Evolutionary conservation across 2,329 filamentous ascomycete species (phyloP).

Genomic region (Paracamarosporium sp.): DNA sequence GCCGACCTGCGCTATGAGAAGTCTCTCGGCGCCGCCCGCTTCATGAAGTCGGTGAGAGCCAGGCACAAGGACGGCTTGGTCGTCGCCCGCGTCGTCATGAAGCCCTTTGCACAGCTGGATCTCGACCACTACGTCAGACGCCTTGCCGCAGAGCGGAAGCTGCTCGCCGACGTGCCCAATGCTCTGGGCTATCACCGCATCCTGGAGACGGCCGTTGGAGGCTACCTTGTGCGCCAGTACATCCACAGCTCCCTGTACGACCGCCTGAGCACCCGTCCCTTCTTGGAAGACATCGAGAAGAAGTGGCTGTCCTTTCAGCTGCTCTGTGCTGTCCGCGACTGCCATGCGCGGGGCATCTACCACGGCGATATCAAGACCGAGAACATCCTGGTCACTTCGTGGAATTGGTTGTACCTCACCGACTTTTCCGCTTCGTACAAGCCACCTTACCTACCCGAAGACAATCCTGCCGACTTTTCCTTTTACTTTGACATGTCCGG

Average conservation of each 20-base stretch:
- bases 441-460: constrained; percentile 88
- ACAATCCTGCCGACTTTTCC: constrained; percentile 96
- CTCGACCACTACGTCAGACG: constrained; percentile 79
- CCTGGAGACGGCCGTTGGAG: constrained; percentile 88
- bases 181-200: constrained; percentile 88
- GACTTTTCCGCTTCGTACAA: constrained; percentile 98
- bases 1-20: constrained; percentile 91
- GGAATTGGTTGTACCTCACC: constrained; percentile 99
- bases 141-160: constrained; percentile 77
- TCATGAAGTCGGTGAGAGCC: constrained; percentile 96
- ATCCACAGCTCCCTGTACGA: constrained; percentile 98
- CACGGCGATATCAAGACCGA: constrained; percentile 99
- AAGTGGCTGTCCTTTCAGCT: constrained; percentile 98
- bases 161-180: constrained; percentile 85
- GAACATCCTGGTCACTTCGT: constrained; percentile 95
- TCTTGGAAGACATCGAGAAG: constrained; percentile 97
- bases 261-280: constrained; percentile 90
- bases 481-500: constrained; percentile 97
- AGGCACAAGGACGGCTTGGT: constrained; percentile 89
- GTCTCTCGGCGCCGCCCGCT: constrained; percentile 87
- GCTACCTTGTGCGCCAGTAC: constrained; percentile 92
- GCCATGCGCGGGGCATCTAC: constrained; percentile 85
- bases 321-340: constrained; percentile 89
- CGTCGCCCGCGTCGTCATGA: constrained; percentile 92
- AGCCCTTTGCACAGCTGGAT: constrained; percentile 83